phyloP scores from a whole-genome alignment of 73 alveolate species.

The Tetrahymena thermophila region DNA sequence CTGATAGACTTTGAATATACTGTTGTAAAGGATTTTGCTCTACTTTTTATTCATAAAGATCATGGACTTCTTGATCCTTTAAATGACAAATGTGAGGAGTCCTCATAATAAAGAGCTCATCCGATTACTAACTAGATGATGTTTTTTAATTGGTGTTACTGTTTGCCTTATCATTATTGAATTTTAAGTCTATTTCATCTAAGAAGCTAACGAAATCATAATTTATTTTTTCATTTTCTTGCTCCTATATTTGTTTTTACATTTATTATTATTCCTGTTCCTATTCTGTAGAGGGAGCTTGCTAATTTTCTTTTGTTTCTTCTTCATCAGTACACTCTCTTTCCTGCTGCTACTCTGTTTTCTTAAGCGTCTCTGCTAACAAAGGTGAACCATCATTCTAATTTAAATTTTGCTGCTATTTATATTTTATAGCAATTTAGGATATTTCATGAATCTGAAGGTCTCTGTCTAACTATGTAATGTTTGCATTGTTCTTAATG shows the following conservation, averaged over 20 bases:
- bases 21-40: neutral
- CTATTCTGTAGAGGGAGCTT: neutral
- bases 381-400: neutral
- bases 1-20: neutral
- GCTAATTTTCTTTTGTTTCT: neutral
- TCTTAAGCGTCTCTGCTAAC: neutral
- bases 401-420: neutral
- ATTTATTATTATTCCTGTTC: neutral
- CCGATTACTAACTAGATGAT: neutral
- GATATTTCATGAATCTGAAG: neutral
- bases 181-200: neutral
- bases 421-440: neutral
- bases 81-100: neutral
- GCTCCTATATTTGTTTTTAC: neutral
- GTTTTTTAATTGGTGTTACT: neutral
- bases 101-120: neutral
- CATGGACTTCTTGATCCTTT: neutral
- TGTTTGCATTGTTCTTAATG: neutral
- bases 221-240: neutral
- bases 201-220: neutral
- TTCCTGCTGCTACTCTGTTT: neutral
- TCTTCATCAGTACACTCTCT: neutral
- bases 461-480: neutral
- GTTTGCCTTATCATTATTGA: neutral
- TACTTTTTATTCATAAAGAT: neutral